phyloP scores from a whole-genome alignment of 331 rosid genomes.

The Spiraea crenata region DNA sequence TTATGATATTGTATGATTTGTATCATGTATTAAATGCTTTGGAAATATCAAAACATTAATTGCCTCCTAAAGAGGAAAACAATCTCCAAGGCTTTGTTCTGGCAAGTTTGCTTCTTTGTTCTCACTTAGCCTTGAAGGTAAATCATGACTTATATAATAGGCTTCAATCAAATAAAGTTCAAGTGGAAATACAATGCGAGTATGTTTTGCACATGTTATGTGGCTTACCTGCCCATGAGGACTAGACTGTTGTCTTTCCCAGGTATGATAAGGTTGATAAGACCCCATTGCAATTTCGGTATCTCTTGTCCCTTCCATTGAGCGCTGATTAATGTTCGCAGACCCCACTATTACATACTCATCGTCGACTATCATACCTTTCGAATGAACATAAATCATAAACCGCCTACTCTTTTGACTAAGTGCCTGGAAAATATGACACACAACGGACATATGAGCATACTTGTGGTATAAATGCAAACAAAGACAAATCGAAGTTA shows the following conservation, averaged over 20 bases:
- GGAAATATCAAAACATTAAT: no score
- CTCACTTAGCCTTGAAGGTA: neutral
- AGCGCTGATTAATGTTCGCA: conserved; percentile 97
- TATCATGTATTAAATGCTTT: neutral
- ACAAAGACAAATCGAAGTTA: neutral
- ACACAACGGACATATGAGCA: conserved; percentile 20
- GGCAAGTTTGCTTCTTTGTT: neutral
- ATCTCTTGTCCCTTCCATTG: conserved; percentile 99
- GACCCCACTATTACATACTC: conserved; percentile 92
- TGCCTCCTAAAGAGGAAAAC: neutral
- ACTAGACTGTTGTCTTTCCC: conserved; percentile 65
- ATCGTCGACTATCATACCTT: conserved; percentile 97
- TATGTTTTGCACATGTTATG: neutral
- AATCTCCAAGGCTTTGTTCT: neutral
- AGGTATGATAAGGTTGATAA: conserved; percentile 77
- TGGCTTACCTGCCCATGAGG: conserved; percentile 79
- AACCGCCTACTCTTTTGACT: conserved; percentile 73
- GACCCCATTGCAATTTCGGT: conserved; percentile 99
- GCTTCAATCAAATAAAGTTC: neutral
- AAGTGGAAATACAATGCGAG: no score
- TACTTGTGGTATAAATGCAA: neutral
- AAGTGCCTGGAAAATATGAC: conserved; percentile 57
- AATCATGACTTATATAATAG: neutral
- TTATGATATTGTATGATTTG: neutral
- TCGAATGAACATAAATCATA: conserved; percentile 97